Evolutionary conservation across 345 rosid species (phyloP).

Genomic region (Microthlaspi erraticum): DNA sequence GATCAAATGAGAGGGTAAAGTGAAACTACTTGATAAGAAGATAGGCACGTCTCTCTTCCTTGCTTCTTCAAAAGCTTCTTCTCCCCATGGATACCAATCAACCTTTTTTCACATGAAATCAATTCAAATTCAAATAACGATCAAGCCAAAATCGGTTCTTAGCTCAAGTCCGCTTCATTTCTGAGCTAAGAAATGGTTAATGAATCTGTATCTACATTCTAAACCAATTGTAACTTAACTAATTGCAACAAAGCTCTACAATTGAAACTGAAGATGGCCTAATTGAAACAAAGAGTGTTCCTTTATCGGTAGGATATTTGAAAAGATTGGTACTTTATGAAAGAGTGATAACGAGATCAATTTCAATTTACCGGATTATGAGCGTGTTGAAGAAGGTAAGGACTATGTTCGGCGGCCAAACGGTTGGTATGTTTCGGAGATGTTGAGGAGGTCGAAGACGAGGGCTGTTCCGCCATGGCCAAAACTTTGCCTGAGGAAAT

Average conservation of each 20-base stretch:
- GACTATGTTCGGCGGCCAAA: slow-evolving; percentile 83
- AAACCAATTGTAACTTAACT: slow-evolving; percentile 9
- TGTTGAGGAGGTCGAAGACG: slow-evolving; percentile 45
- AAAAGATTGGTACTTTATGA: slow-evolving; percentile 19
- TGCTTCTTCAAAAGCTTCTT: slow-evolving; percentile 90
- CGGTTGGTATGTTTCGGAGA: slow-evolving; percentile 64
- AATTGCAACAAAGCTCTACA: slow-evolving; percentile 14
- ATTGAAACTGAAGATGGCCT: not conserved
- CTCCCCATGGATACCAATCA: slow-evolving; percentile 95
- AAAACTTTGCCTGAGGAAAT: slow-evolving; percentile 47
- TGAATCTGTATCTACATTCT: not conserved
- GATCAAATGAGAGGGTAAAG: slow-evolving; percentile 15
- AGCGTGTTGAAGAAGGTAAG: slow-evolving; percentile 92
- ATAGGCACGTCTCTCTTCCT: slow-evolving; percentile 81
- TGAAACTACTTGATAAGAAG: slow-evolving; percentile 79
- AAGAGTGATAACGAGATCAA: not conserved
- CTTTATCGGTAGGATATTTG: not conserved
- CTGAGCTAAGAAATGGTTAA: slow-evolving; percentile 5
- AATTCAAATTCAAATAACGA: slow-evolving; percentile 1
- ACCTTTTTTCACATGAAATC: slow-evolving; percentile 54
- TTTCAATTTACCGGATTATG: slow-evolving; percentile 68
- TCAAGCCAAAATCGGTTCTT: too few relatives aligned
- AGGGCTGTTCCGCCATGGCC: slow-evolving; percentile 52
- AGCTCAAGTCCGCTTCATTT: too few relatives aligned
- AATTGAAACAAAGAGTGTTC: slow-evolving; percentile 7